Evolutionary conservation across 2,329 filamentous ascomycete species (phyloP).

Genomic region (Alternaria sp.): DNA sequence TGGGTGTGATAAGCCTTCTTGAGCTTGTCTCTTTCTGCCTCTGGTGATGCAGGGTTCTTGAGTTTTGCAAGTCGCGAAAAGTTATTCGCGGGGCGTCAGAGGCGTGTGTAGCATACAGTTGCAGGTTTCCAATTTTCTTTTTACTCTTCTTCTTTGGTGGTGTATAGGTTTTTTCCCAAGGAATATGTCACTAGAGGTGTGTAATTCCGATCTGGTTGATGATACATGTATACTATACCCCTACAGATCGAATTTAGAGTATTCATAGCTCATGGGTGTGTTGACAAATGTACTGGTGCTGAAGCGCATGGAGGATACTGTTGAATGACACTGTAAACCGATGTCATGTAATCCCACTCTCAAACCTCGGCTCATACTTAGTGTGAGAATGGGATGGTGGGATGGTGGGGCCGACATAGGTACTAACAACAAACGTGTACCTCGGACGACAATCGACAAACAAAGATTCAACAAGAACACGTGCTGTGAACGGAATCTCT

Average conservation of each 20-base stretch:
- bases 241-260: background rate
- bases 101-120: background rate
- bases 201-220: background rate
- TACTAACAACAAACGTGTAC: background rate
- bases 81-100: slow-evolving; percentile 25
- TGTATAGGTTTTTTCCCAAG: background rate
- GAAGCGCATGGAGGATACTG: rapidly evolving
- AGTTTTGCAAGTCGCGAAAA: background rate
- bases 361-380: background rate
- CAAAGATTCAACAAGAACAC: background rate
- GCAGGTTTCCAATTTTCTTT: background rate
- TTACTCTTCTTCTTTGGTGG: background rate
- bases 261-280: background rate
- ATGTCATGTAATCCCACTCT: background rate
- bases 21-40: background rate
- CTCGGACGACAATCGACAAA: background rate
- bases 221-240: slow-evolving; percentile 19
- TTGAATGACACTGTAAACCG: too few relatives aligned
- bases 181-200: background rate
- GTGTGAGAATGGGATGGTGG: background rate
- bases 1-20: slow-evolving; percentile 75
- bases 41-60: background rate
- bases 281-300: background rate
- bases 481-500: background rate
- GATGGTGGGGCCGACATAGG: background rate